phyloP scores from a whole-genome alignment of 331 rosid species.

The Acacia concinna region DNA sequence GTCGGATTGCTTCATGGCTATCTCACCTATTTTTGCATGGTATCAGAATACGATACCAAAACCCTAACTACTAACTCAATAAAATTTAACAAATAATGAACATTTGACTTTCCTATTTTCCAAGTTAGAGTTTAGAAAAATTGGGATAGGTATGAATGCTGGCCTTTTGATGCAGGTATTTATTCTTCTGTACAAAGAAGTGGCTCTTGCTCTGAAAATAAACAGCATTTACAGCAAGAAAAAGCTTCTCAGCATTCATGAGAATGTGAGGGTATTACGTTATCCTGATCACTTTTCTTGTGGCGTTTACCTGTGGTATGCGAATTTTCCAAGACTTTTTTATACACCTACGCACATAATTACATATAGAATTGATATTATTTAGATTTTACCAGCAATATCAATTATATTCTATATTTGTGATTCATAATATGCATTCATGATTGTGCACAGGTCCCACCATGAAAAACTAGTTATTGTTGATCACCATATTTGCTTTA shows the following conservation, averaged over 20 bases:
- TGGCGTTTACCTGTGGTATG: constrained; percentile 97
- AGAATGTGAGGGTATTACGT: constrained; percentile 94
- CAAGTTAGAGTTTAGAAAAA: not conserved
- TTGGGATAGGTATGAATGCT: constrained; percentile 8
- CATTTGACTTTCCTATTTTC: not conserved
- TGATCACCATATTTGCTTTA: constrained; percentile 89
- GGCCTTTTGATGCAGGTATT: constrained; percentile 61
- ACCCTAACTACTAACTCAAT: not conserved
- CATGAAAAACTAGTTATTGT: constrained; percentile 98
- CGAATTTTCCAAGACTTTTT: not conserved
- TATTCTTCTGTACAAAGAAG: constrained; percentile 97
- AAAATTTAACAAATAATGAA: not conserved
- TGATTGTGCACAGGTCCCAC: constrained; percentile 82
- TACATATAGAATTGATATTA: not conserved
- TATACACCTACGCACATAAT: not conserved
- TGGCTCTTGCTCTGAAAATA: constrained; percentile 95
- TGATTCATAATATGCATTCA: constrained; percentile 47
- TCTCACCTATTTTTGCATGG: not conserved
- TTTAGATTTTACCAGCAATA: not conserved
- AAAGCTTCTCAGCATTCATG: constrained; percentile 88
- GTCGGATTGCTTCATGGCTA: not conserved
- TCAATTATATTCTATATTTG: constrained; percentile 24
- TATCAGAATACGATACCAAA: not conserved
- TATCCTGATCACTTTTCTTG: constrained; percentile 97
- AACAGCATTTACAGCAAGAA: constrained; percentile 94